Evolutionary conservation across 805 yeast species (phyloP).

Genomic region (Ogataea paraovalis): DNA sequence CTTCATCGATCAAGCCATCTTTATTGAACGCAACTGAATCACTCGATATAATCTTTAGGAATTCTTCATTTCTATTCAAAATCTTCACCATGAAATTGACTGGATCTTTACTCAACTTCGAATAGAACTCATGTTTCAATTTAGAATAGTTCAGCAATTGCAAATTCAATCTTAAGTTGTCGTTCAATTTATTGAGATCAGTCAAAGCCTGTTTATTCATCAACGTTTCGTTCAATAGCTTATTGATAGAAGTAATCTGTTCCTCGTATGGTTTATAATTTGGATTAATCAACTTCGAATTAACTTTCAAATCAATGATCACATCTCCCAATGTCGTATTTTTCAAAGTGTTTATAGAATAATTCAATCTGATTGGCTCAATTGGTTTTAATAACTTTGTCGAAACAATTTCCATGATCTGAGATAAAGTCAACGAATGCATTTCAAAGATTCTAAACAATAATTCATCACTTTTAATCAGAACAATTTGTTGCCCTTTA

Average conservation of each 20-base stretch:
- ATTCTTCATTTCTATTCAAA: conserved; percentile 75
- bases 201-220: conserved; percentile 39
- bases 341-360: conserved; percentile 69
- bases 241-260: conserved; percentile 38
- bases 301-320: conserved; percentile 70
- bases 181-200: conserved; percentile 34
- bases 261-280: conserved; percentile 34
- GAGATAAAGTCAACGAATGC: conserved; percentile 61
- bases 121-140: conserved; percentile 74
- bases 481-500: conserved; percentile 20
- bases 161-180: conserved; percentile 42
- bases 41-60: conserved; percentile 79
- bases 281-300: conserved; percentile 34
- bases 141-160: conserved; percentile 51
- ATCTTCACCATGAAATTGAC: conserved; percentile 68
- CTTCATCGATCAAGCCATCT: conserved; percentile 19
- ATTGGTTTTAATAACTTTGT: conserved; percentile 70
- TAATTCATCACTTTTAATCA: conserved; percentile 40
- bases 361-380: conserved; percentile 74
- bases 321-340: conserved; percentile 78
- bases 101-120: conserved; percentile 72
- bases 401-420: conserved; percentile 62
- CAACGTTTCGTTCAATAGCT: conserved; percentile 40
- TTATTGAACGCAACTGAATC: conserved; percentile 45
- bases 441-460: conserved; percentile 43